These are phyloP conservation scores for Sporobolomyces roseus DNA, from an alignment of 768 basidiomycete genomes.

Conservation along the genomic window DNA sequence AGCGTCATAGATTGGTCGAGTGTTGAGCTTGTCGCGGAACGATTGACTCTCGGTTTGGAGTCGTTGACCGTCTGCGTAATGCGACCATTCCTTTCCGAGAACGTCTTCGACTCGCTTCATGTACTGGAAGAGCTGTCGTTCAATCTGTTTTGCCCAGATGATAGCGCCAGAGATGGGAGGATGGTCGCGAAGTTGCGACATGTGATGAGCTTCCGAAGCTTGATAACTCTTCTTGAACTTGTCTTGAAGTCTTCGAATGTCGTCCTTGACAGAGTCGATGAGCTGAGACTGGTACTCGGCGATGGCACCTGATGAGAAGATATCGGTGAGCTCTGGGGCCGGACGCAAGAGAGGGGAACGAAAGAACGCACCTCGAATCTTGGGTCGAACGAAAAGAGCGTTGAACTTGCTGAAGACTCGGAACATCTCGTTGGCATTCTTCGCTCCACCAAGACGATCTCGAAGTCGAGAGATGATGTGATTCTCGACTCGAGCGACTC, in stretches of 20 bases:
- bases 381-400: slow-evolving; percentile 88
- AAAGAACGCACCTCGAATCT: slow-evolving; percentile 56
- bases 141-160: slow-evolving; percentile 99
- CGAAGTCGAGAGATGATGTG: slow-evolving; percentile 92
- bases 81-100: slow-evolving; percentile 93
- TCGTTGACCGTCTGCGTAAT: slow-evolving; percentile 98
- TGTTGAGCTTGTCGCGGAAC: slow-evolving; percentile 95
- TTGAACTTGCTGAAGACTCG: slow-evolving; percentile 98
- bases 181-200: slow-evolving; percentile 97
- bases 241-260: slow-evolving; percentile 89
- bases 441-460: slow-evolving; percentile 85
- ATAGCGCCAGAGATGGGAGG: slow-evolving; percentile 98
- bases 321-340: neutral
- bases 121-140: slow-evolving; percentile 87
- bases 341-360: no score
- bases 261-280: slow-evolving; percentile 97
- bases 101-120: slow-evolving; percentile 99
- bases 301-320: slow-evolving; percentile 66
- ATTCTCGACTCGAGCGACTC: slow-evolving; percentile 94
- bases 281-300: slow-evolving; percentile 99
- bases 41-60: slow-evolving; percentile 84
- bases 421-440: slow-evolving; percentile 99
- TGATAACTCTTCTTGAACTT: slow-evolving; percentile 99
- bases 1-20: slow-evolving; percentile 86
- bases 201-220: slow-evolving; percentile 73